Base-by-base conservation (phyloP, 805 yeast species). In the Yarrowia deformans region DNA sequence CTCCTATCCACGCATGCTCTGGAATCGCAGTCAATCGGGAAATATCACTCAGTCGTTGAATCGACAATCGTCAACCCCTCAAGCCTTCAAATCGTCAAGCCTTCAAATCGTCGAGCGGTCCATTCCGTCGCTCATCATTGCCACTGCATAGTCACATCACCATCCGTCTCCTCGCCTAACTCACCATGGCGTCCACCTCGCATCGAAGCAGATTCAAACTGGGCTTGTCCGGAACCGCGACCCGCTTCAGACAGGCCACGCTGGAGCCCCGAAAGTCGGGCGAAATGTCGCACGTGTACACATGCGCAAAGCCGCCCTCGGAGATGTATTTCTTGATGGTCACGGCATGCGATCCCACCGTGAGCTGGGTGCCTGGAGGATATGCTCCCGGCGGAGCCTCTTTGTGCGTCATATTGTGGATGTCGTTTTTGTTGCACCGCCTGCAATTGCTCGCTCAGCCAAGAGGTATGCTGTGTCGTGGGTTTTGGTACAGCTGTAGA, bases 291-390 rank as follows among this genome's bases (percentile, higher is more conserved):
- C 93, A 94, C 18, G 90, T 85, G 78, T 95, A 95, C 6, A 95
- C 97, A 77, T 91, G 97, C 12, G 99, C 98, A 82, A 91, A 95
- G 14, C 99, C 99, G 58, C 89, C 98, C 75, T 89, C 89, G 7
- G 97, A 89, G 52, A 93, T 80, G 80, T 90, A 93, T 72, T 88
- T 84, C 71, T 84, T 82, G 73, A 93, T 85, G 56, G 82, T 79
- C n/a, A 88, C 90, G 64, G 82, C 81, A 78, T 93, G 97, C 5
- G 93, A 85, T 12, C 97, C 98, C 45, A 93, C 97, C 1, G 92
- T 85, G 72, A 93, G 82, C 70, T 80, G 80, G 4, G 95, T 90
- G 6, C 97, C 97, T 9, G 95, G 90, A 12, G 83, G 79, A 75
- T 89, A 91, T 8, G 91, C 87, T 70, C 90, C 88, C 23, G 90